Evolutionary conservation across 768 basidiomycete species (phyloP).

Genomic region (Leccinum rimulosum): DNA sequence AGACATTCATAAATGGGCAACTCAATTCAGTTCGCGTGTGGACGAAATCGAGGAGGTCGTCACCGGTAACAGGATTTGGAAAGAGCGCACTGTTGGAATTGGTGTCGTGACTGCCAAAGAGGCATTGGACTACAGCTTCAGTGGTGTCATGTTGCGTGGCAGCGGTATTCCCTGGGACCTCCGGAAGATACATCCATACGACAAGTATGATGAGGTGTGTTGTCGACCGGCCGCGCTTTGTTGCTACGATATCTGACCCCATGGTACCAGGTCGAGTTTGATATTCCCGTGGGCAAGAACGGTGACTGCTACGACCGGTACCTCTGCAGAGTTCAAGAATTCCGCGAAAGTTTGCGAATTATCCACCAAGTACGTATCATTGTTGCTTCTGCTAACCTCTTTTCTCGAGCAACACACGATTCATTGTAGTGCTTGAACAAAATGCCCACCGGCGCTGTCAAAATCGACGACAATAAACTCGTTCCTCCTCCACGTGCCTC

Average conservation of each 20-base stretch:
- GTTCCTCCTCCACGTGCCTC: conserved; percentile 93
- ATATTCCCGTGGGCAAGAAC: conserved; percentile 93
- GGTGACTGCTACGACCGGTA: conserved; percentile 99
- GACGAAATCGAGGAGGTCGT: conserved; percentile 99
- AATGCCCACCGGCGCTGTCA: conserved; percentile 89
- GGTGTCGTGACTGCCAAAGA: conserved; percentile 90
- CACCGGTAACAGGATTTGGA: conserved; percentile 98
- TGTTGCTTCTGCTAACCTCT: no score
- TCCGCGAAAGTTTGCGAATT: conserved; percentile 91
- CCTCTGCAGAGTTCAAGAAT: conserved; percentile 96
- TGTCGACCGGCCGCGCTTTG: neutral
- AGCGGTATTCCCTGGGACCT: conserved; percentile 95
- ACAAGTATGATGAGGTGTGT: conserved; percentile 88
- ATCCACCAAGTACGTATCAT: conserved; percentile 59
- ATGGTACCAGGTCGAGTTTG: conserved; percentile 79
- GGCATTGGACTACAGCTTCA: conserved; percentile 90
- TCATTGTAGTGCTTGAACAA: conserved; percentile 86
- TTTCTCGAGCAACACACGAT: neutral
- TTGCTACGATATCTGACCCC: neutral
- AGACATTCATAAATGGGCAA: conserved; percentile 98
- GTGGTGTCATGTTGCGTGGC: conserved; percentile 95
- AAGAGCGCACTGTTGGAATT: conserved; percentile 86
- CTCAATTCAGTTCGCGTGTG: conserved; percentile 85
- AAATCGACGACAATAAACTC: conserved; percentile 97
- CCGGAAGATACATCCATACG: conserved; percentile 88